Evolutionary conservation across 805 yeast species (phyloP), one percentile per base, ranked within the genome.

Genomic region (Lachancea thermotolerans): DNA sequence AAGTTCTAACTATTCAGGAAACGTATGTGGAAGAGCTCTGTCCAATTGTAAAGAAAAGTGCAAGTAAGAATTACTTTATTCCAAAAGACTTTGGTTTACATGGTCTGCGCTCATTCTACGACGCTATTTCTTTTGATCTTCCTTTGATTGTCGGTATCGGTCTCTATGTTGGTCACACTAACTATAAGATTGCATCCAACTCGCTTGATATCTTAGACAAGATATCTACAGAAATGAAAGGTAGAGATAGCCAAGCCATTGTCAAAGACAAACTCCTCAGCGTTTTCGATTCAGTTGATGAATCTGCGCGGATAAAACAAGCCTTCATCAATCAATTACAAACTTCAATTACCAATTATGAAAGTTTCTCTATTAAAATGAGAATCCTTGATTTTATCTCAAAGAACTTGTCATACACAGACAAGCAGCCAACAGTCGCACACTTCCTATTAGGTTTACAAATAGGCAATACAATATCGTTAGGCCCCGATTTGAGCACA

Each of bases 391-490:
- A 77, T 29, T 83, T 83, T 54, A 56, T 90, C 42, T 65, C 70
- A 37, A 59, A 62, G 3, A 77, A 78, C 49, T 64, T 87, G 41
- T 60, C 69, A 1, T 49, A 67, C 1, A 65, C 68, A 7, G 65
- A 71, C 0, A 66, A 66, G 10, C 66, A 64, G 12, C 73, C 79
- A 5, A 73, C 82, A 0, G 72, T 84, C 1, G 68, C 91, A 1
- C 97, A 89, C 58, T 81, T 82, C 53, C 60, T 91, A 8, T 70
- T 91, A 1, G 98, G 98, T 0, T 88, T 81, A 61, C 79, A 77
- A 35, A 65, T 74, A 32, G 62, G 66, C 1, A 76, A 73, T 42
- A 69, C 74, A n/a, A 65, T 80, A 16, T 61, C 76, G 0, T 60
- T 81, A n/a, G 79, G 79, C 2, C 70, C 72, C 12, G 49, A 58